phyloP scores from a whole-genome alignment of 768 basidiomycete genomes.

The Boletus rex-veris region DNA sequence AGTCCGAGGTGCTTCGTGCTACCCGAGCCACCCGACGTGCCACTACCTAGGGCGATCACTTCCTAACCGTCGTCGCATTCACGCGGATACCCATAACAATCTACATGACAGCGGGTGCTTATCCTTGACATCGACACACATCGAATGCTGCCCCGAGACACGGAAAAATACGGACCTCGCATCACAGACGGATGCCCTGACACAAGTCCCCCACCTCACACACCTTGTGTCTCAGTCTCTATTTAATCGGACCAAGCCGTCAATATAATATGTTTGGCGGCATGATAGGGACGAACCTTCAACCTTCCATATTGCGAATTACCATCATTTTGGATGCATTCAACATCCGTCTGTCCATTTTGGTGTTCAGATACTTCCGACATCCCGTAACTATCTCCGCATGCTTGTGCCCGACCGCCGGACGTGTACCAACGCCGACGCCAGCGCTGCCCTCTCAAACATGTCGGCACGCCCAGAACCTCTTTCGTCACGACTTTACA shows the following conservation, averaged over 20 bases:
- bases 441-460: conserved; percentile 7
- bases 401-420: background rate
- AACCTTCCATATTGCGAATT: too few relatives aligned
- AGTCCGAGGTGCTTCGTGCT: background rate
- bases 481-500: background rate
- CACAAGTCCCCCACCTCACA: background rate
- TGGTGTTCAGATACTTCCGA: conserved; percentile 1
- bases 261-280: background rate
- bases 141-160: background rate
- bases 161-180: conserved; percentile 14
- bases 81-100: conserved; percentile 11
- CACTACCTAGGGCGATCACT: background rate
- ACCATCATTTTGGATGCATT: background rate
- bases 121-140: conserved; percentile 3
- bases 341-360: background rate
- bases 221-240: background rate
- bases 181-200: background rate
- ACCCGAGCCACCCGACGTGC: background rate
- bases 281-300: background rate
- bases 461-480: background rate
- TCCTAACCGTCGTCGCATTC: background rate
- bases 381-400: background rate
- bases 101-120: conserved; percentile 10
- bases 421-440: conserved; percentile 3
- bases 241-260: conserved; percentile 8